A percentile compares a stretch with the other conserved stretches of the same genome.
Conservation (phyloP, 2,329 filamentous ascomycete species). For the Ophiosphaerella narmari region DNA sequence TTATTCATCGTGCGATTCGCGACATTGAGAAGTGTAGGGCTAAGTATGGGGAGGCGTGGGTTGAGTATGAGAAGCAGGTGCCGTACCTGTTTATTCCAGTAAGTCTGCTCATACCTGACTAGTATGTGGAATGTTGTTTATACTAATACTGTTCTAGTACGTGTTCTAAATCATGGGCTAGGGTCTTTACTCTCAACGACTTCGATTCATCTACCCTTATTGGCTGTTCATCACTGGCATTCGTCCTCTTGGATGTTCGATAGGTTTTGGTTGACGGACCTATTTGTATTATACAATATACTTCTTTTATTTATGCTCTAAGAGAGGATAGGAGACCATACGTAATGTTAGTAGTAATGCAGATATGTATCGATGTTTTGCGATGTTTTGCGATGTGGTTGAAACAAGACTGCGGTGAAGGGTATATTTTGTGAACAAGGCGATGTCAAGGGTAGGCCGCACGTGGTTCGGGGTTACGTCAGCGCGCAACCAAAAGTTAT, state of each 20-base stretch:
- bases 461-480: constrained; percentile 19
- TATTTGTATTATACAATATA: constrained; percentile 19
- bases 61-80: constrained; percentile 77
- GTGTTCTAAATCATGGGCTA: constrained; percentile 10
- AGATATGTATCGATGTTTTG: constrained; percentile 7
- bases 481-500: constrained; percentile 9
- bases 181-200: too few species aligned
- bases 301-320: constrained; percentile 7
- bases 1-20: constrained; percentile 74
- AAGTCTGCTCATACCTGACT: constrained; percentile 13
- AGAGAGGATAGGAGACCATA: constrained; percentile 1
- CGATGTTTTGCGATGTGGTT: background rate
- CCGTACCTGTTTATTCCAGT: constrained; percentile 84
- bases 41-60: constrained; percentile 84
- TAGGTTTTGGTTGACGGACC: constrained; percentile 5
- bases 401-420: too few species aligned
- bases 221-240: background rate
- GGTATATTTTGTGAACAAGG: background rate
- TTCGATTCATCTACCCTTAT: background rate
- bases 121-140: background rate
- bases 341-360: constrained; percentile 30
- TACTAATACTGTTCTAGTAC: constrained; percentile 3
- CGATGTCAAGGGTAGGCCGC: constrained; percentile 2
- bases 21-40: constrained; percentile 76
- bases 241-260: constrained; percentile 1